Evolutionary conservation across 1,139 yeast genomes (phyloP), one percentile per base, ranked within the genome.

Genomic region (Saccharomyces hybrid): DNA sequence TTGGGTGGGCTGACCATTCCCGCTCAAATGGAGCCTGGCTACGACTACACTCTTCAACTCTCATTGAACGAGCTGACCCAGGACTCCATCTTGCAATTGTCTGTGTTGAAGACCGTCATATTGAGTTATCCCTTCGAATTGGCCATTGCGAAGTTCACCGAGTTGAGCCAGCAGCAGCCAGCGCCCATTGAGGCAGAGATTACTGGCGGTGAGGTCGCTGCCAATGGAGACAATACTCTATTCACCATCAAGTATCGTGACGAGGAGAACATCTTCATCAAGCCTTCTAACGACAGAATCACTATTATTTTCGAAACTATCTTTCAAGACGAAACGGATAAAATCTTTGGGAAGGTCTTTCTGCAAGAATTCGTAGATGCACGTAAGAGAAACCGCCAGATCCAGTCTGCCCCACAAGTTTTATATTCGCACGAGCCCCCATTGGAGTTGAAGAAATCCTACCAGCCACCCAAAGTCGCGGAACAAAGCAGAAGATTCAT

Each of bases 341-440:
- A 88, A 70, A 83, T 90, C 56, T 89, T 93, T 65, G 97, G 98
- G 52, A 90, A 88, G 71, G 97, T 93, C 55, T 93, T 95, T 70
- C 75, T 93, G 62, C 99, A 93, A 73, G 99, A 93, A 74, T 93
- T 93, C 72, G 97, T 93, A 50, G 99, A 88, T 68, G 98, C 99
- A 11, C 83, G 99, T 73, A 85, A 85, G 73, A 81, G 97, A 70
- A 86, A 87, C 72, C 83, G 98, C 70, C 88, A 96, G 13, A 95
- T 93, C 57, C 99, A 95, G 74, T 91, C 95, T 52, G 97, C 99
- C 1, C 99, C 99, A 25, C 99, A 95, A 75, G 99, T 93, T 53
- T 80, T 95, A 66, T 91, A 87, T 69, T 84, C 95, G n/a, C 93
- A 86, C 66, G 97, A 89, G 62, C 88, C 97, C n/a, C 99, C 99